These are phyloP conservation scores for Clohesyomyces aquaticus DNA, from an alignment of 495 filamentous ascomycete genomes.

Conservation along the genomic window DNA sequence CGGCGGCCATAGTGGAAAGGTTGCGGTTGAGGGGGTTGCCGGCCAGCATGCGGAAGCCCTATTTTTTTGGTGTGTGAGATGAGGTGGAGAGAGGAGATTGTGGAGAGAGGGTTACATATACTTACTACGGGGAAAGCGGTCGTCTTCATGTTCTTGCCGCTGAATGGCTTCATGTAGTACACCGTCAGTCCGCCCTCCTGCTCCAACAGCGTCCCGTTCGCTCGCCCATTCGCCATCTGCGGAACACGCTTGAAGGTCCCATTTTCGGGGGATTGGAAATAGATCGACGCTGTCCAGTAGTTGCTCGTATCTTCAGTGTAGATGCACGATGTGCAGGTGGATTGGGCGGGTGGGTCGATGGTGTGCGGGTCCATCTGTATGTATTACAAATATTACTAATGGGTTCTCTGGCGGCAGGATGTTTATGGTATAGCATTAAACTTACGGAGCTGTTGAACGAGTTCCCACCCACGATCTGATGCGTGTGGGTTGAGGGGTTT, in stretches of 20 bases:
- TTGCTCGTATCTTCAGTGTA: slow-evolving; percentile 35
- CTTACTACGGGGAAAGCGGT: slow-evolving; percentile 19
- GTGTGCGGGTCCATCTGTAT: slow-evolving; percentile 24
- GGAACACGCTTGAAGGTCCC: slow-evolving; percentile 33
- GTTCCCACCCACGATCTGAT: slow-evolving; percentile 37
- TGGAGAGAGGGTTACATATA: too few species aligned
- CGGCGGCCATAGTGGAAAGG: slow-evolving; percentile 37
- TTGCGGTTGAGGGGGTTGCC: slow-evolving; percentile 28
- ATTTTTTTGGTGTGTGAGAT: slow-evolving; percentile 21
- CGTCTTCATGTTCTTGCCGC: slow-evolving; percentile 23
- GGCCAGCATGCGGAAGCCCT: slow-evolving; percentile 40
- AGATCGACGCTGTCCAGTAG: slow-evolving; percentile 39
- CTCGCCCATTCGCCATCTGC: slow-evolving; percentile 34
- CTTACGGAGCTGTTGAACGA: slow-evolving; percentile 32
- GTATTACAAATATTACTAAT: slow-evolving; percentile 3
- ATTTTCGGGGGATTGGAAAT: slow-evolving; percentile 33
- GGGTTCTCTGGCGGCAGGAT: slow-evolving; percentile 5
- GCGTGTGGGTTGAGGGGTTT: slow-evolving; percentile 30
- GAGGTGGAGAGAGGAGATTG: too few species aligned
- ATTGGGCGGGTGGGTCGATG: slow-evolving; percentile 20
- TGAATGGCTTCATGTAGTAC: slow-evolving; percentile 36
- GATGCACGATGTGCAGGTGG: slow-evolving; percentile 34
- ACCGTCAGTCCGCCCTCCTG: slow-evolving; percentile 34
- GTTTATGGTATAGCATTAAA: background rate
- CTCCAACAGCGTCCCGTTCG: slow-evolving; percentile 24